These are phyloP conservation scores for Flammula alnicola DNA, from an alignment of 1,284 basidiomycete species.

Conservation along the genomic window DNA sequence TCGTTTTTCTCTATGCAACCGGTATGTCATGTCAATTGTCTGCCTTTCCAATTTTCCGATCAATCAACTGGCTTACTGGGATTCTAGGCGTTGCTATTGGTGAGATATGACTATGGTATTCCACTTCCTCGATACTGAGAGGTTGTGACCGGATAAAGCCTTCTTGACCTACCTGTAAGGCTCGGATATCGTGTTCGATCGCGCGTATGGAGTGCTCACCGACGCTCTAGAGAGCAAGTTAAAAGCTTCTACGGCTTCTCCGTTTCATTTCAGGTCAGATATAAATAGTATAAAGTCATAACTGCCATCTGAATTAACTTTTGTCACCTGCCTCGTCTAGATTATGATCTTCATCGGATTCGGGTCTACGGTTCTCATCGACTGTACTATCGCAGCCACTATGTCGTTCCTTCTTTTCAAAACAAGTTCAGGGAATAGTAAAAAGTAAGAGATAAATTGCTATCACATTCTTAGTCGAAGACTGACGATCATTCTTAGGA, in stretches of 20 bases:
- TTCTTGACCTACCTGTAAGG: constrained; percentile 8
- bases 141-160: not conserved
- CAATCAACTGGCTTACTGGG: not conserved
- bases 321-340: not conserved
- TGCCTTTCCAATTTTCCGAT: not conserved
- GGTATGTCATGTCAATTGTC: not conserved
- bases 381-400: constrained; percentile 10
- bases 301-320: not conserved
- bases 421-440: not conserved
- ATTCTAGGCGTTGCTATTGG: constrained; percentile 3
- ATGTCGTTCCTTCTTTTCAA: constrained; percentile 13
- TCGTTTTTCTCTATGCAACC: constrained; percentile 5
- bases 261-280: constrained; percentile 5
- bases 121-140: not conserved
- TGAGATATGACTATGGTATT: not conserved
- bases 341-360: constrained; percentile 6
- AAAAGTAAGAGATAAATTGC: not conserved
- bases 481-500: not conserved
- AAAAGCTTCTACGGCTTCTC: constrained; percentile 9
- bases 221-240: constrained; percentile 1
- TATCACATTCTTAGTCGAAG: not conserved
- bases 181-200: not conserved
- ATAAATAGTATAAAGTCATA: not conserved
- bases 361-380: constrained; percentile 12
- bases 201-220: not conserved